These are phyloP conservation scores for Aspergillus coremiiformis DNA, from an alignment of 495 filamentous ascomycete genomes.

Conservation along the genomic window DNA sequence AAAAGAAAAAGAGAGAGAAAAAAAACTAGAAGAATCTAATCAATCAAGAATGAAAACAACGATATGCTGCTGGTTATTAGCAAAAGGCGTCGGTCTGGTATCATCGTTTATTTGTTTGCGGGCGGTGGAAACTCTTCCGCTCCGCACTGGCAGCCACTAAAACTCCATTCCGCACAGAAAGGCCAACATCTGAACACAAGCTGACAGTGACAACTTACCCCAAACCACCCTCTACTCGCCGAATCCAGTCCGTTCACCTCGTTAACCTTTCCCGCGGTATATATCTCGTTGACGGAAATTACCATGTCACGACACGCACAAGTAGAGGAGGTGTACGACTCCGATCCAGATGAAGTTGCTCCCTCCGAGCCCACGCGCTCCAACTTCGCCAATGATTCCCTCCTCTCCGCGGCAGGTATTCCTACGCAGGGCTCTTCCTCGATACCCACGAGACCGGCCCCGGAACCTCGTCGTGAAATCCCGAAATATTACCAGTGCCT, in stretches of 20 bases:
- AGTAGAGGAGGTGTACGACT: slow-evolving; percentile 84
- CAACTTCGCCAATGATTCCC: slow-evolving; percentile 34
- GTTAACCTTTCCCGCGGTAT: not conserved
- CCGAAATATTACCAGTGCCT: slow-evolving; percentile 79
- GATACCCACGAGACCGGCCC: slow-evolving; percentile 29
- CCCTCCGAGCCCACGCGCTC: slow-evolving; percentile 57
- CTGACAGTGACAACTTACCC: not conserved
- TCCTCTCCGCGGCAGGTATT: slow-evolving; percentile 31
- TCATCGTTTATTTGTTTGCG: no score
- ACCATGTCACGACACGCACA: slow-evolving; percentile 73
- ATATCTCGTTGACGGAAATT: not conserved
- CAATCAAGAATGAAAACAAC: no score
- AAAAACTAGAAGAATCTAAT: no score
- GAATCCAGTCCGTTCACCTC: slow-evolving; percentile 7
- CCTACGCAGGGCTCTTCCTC: slow-evolving; percentile 25
- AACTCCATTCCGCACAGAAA: slow-evolving; percentile 19
- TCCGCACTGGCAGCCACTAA: slow-evolving; percentile 10
- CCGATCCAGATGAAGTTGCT: slow-evolving; percentile 67
- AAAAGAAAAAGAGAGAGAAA: no score
- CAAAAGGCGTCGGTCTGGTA: no score
- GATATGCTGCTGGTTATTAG: no score
- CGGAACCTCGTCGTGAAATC: slow-evolving; percentile 41
- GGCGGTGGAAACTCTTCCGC: not conserved
- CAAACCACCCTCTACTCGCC: not conserved
- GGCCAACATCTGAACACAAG: slow-evolving; percentile 18